Evolutionary conservation across 768 basidiomycete genomes (phyloP).

Genomic region (Pluteus cervinus): DNA sequence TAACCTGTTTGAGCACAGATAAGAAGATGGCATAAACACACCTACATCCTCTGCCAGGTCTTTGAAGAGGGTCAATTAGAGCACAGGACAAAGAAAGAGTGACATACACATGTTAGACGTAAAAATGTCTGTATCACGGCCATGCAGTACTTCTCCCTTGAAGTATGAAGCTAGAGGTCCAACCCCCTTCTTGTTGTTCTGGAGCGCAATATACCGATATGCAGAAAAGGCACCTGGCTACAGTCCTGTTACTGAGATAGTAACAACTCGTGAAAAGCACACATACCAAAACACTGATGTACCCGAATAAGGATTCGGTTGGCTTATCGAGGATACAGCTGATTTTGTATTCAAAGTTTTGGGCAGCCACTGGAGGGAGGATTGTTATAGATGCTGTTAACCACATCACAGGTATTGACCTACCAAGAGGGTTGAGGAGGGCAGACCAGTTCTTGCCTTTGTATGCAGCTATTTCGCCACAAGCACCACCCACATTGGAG

Average conservation of each 20-base stretch:
- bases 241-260: not conserved
- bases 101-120: constrained; percentile 92
- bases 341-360: constrained; percentile 95
- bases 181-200: constrained; percentile 73
- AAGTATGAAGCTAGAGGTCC: constrained; percentile 96
- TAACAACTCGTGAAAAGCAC: not conserved
- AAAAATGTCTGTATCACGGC: constrained; percentile 85
- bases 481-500: constrained; percentile 91
- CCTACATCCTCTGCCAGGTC: constrained; percentile 87
- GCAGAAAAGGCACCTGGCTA: constrained; percentile 94
- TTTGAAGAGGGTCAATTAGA: constrained; percentile 20
- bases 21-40: constrained; percentile 5
- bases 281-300: constrained; percentile 85
- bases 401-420: constrained; percentile 7
- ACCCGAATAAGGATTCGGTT: constrained; percentile 87
- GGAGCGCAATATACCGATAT: constrained; percentile 83
- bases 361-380: constrained; percentile 67
- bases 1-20: constrained; percentile 9
- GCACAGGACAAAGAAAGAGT: constrained; percentile 1
- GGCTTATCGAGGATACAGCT: constrained; percentile 90
- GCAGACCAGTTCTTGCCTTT: constrained; percentile 86
- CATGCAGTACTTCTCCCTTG: constrained; percentile 86
- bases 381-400: not conserved
- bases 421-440: constrained; percentile 80
- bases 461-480: constrained; percentile 92